A percentile compares a stretch with the other conserved stretches of the same genome.
phyloP scores from a whole-genome alignment of 768 basidiomycete species.

The Lentinula sp. region DNA sequence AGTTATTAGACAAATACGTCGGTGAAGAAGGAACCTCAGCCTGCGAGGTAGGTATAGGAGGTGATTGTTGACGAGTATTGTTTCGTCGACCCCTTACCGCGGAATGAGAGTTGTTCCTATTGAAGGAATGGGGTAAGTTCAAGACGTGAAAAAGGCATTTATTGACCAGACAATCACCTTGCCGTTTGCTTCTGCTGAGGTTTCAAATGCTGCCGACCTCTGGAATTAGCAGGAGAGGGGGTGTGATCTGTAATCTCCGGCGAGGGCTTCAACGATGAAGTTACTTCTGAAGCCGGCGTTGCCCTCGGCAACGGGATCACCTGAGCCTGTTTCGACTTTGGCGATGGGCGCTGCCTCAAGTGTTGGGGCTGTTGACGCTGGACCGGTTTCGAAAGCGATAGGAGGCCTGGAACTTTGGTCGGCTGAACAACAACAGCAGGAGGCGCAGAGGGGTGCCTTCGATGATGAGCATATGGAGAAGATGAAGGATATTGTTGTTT shows the following conservation, averaged over 20 bases:
- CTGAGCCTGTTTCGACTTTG: conserved; percentile 25
- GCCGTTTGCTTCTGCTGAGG: conserved; percentile 35
- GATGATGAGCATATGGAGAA: conserved; percentile 33
- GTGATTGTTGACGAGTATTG: conserved; percentile 58
- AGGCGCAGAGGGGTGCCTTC: conserved; percentile 66
- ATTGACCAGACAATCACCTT: conserved; percentile 25
- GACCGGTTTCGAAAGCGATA: conserved; percentile 59
- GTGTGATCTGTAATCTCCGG: conserved; percentile 22
- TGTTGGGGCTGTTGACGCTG: conserved; percentile 30
- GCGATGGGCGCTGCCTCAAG: conserved; percentile 25
- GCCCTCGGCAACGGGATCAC: conserved; percentile 24
- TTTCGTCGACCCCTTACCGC: conserved; percentile 39
- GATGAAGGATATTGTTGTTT: conserved; percentile 30
- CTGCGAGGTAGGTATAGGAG: conserved; percentile 56
- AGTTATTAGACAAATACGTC: conserved; percentile 33
- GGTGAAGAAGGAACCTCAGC: conserved; percentile 48
- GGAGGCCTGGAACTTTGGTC: conserved; percentile 66
- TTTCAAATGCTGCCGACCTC: conserved; percentile 28
- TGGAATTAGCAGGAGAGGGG: conserved; percentile 23
- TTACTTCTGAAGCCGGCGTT: conserved; percentile 17
- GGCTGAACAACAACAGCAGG: conserved; percentile 64
- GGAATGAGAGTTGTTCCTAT: conserved; percentile 42
- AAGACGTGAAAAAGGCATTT: conserved; percentile 4
- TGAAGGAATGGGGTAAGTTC: background rate
- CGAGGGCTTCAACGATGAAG: conserved; percentile 24